A percentile compares a stretch with the other conserved stretches of the same genome.
These are phyloP conservation scores for Trypanosoma theileri DNA, from an alignment of 208 protist genomes.

Conservation along the genomic window DNA sequence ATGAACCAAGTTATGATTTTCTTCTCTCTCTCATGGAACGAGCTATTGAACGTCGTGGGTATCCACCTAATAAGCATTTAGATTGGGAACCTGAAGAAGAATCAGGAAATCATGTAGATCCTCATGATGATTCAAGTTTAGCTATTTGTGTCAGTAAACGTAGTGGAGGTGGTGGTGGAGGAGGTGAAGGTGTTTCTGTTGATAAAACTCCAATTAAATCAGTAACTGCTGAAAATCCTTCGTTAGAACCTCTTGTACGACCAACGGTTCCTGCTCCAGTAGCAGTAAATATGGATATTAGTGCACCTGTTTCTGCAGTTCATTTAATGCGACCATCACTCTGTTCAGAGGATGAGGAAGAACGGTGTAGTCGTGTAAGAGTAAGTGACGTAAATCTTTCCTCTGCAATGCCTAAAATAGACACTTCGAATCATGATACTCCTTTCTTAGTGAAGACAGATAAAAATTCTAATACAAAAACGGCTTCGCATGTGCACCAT, in stretches of 20 bases:
- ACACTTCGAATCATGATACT: not conserved
- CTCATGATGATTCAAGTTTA: not conserved
- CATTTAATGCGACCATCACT: constrained; percentile 4
- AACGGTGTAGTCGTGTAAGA: not conserved
- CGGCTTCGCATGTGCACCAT: no score
- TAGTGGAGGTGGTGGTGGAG: not conserved
- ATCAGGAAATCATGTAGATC: not conserved
- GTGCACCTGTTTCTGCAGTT: not conserved
- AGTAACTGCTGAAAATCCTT: not conserved
- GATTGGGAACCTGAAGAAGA: constrained; percentile 79
- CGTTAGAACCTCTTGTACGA: not conserved
- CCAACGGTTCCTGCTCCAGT: constrained; percentile 10
- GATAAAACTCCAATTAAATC: not conserved
- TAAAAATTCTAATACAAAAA: no score
- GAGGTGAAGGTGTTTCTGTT: not conserved
- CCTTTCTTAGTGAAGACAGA: not conserved
- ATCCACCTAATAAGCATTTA: constrained; percentile 71
- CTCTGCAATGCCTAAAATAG: not conserved
- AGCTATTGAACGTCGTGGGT: constrained; percentile 77
- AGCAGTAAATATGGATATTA: constrained; percentile 6
- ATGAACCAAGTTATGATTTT: constrained; percentile 92
- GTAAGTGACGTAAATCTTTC: constrained; percentile 12
- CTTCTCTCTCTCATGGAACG: constrained; percentile 78
- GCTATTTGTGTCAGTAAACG: not conserved
- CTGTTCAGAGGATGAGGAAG: constrained; percentile 2